phyloP scores from a whole-genome alignment of 1,139 yeast genomes.

The Sugiyamaella paludigena region DNA sequence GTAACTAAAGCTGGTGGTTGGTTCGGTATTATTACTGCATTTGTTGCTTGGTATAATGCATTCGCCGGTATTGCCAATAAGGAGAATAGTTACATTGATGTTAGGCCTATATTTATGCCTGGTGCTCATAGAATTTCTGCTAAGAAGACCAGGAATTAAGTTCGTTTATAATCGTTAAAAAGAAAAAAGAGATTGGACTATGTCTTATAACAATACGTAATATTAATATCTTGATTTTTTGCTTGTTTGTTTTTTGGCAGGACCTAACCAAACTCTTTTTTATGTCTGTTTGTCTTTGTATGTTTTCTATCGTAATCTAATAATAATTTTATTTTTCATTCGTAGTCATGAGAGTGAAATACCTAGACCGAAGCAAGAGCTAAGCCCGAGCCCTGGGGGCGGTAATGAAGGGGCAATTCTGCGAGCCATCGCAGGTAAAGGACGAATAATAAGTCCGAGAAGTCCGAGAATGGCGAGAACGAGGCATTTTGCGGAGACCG shows the following conservation, averaged over 20 bases:
- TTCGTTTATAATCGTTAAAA: background rate
- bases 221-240: background rate
- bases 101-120: conserved; percentile 46
- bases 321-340: background rate
- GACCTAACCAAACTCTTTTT: background rate
- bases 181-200: background rate
- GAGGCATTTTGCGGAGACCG: no score
- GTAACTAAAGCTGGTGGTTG: conserved; percentile 72
- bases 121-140: conserved; percentile 27
- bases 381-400: background rate
- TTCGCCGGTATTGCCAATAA: conserved; percentile 81
- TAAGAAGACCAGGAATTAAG: conserved; percentile 4
- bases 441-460: no score
- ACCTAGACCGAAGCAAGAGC: no score
- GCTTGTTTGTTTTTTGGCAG: conserved; percentile 2
- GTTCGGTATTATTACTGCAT: conserved; percentile 74
- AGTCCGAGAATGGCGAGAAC: no score
- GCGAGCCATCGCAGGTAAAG: no score
- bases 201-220: background rate
- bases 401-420: background rate
- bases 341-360: no score
- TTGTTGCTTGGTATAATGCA: conserved; percentile 85
- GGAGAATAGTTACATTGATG: conserved; percentile 64
- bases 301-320: background rate
- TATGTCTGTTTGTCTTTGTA: background rate